These are phyloP conservation scores for Talaromyces sp. DNA, from an alignment of 2,329 filamentous ascomycete genomes.

Conservation along the genomic window DNA sequence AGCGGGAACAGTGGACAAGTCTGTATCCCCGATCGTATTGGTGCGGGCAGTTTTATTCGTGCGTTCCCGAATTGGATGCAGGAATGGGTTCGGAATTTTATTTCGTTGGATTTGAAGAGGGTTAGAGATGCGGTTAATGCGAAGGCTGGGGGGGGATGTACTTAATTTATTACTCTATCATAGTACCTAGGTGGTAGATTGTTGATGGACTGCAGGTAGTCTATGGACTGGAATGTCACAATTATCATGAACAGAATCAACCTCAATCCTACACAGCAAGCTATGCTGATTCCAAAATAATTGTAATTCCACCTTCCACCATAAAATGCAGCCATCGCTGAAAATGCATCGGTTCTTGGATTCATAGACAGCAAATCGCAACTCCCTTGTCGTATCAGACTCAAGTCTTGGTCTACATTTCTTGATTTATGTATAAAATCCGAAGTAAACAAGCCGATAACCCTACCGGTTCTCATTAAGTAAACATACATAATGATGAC, in stretches of 20 bases:
- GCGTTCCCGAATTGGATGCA: conserved; percentile 45
- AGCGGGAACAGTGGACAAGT: conserved; percentile 47
- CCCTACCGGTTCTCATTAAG: too few relatives aligned
- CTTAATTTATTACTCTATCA: not conserved
- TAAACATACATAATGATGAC: too few relatives aligned
- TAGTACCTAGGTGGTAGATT: not conserved
- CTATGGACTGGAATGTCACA: not conserved
- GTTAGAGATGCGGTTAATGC: conserved; percentile 18
- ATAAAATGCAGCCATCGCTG: too few relatives aligned
- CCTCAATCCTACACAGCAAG: not conserved
- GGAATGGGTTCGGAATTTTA: conserved; percentile 31
- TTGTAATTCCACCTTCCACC: too few relatives aligned
- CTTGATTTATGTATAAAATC: too few relatives aligned
- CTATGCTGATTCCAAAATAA: not conserved
- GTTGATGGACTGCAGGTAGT: not conserved
- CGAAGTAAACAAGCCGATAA: too few relatives aligned
- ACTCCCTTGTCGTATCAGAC: too few relatives aligned
- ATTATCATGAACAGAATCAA: not conserved
- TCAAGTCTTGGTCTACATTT: too few relatives aligned
- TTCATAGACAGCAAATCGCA: too few relatives aligned
- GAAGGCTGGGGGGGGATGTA: not conserved
- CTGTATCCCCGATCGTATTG: conserved; percentile 41
- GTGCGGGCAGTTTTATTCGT: conserved; percentile 23
- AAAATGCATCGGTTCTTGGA: too few relatives aligned
- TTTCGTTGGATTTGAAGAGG: conserved; percentile 22